phyloP scores from a whole-genome alignment of 2,329 filamentous ascomycete species.

The Periconia digitata region DNA sequence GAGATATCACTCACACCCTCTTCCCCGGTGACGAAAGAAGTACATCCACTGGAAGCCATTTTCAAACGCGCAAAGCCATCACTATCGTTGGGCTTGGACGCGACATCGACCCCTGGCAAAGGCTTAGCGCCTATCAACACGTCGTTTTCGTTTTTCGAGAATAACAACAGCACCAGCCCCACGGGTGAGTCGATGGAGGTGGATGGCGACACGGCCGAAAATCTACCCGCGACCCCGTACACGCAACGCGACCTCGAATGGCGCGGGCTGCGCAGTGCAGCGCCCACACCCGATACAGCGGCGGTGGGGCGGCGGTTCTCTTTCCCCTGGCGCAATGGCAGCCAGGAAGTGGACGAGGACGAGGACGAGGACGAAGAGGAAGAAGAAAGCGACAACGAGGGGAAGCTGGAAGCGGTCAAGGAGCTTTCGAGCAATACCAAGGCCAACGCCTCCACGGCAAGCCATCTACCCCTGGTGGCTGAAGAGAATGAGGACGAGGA shows the following conservation, averaged over 20 bases:
- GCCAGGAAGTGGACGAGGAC: slow-evolving; percentile 47
- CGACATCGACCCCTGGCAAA: slow-evolving; percentile 39
- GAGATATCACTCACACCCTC: slow-evolving; percentile 16
- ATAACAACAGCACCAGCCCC: slow-evolving; percentile 28
- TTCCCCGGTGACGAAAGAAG: slow-evolving; percentile 38
- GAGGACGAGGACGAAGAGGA: slow-evolving; percentile 52
- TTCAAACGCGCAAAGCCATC: slow-evolving; percentile 70
- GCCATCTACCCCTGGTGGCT: slow-evolving; percentile 19
- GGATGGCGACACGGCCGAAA: slow-evolving; percentile 42
- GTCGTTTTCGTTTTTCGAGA: slow-evolving; percentile 78
- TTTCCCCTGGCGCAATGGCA: slow-evolving; percentile 49
- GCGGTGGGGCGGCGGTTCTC: slow-evolving; percentile 67
- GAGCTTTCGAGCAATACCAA: slow-evolving; percentile 35
- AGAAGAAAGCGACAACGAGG: slow-evolving; percentile 48
- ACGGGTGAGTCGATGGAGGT: slow-evolving; percentile 43
- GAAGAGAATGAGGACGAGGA: slow-evolving; percentile 33
- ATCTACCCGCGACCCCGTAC: slow-evolving; percentile 75
- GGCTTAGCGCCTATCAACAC: slow-evolving; percentile 49
- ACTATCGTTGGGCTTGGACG: slow-evolving; percentile 13
- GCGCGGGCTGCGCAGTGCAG: slow-evolving; percentile 78
- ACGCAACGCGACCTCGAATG: slow-evolving; percentile 76
- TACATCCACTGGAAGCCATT: slow-evolving; percentile 88
- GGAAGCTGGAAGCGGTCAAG: slow-evolving; percentile 21
- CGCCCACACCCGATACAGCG: slow-evolving; percentile 92
- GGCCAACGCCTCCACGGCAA: slow-evolving; percentile 21